Evolutionary conservation across 73 alveolate genomes (phyloP).

Genomic region (Paramecium octaurelia): DNA sequence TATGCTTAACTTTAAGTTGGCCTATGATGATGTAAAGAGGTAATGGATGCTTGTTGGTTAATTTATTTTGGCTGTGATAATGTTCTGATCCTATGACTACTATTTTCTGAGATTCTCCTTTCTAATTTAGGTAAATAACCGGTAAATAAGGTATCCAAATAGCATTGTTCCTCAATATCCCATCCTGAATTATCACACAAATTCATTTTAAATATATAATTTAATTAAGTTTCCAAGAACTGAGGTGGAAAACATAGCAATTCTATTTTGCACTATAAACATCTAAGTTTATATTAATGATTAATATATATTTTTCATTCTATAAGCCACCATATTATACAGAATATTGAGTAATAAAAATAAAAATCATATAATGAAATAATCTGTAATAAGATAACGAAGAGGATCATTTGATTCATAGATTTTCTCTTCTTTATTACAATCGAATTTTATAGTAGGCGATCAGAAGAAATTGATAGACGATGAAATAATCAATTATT

Average conservation of each 20-base stretch:
- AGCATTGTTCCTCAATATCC: not conserved
- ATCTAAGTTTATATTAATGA: not conserved
- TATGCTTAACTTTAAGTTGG: not conserved
- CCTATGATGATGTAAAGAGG: not conserved
- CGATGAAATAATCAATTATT: not conserved
- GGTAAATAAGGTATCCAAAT: not conserved
- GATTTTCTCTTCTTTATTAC: not conserved
- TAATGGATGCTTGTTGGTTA: not conserved
- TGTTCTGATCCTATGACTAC: conserved; percentile 9
- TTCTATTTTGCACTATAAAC: not conserved
- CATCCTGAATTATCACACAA: conserved; percentile 24
- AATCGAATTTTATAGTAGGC: not conserved
- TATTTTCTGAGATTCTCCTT: not conserved
- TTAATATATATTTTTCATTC: not conserved
- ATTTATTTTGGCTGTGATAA: not conserved
- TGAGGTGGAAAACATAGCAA: not conserved
- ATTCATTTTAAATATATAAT: not conserved
- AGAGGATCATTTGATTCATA: not conserved
- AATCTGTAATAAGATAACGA: not conserved
- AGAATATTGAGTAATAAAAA: not conserved
- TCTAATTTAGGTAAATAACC: conserved; percentile 21
- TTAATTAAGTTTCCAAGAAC: not conserved
- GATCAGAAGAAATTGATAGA: not conserved
- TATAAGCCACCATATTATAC: not conserved
- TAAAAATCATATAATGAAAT: not conserved